Conservation (phyloP, 2,329 filamentous ascomycete genomes). For the Sclerotinia minor region DNA sequence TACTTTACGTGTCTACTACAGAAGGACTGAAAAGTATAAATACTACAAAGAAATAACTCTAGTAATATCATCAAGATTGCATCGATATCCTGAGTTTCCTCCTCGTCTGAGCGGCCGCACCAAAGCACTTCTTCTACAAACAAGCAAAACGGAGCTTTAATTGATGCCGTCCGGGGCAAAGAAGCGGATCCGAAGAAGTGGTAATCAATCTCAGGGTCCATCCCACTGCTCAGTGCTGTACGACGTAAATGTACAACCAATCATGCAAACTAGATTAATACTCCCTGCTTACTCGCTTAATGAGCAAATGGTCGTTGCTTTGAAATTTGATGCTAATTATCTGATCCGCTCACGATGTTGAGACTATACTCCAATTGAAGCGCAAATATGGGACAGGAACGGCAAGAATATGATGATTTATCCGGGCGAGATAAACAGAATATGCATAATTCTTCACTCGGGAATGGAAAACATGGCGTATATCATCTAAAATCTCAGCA, state of each 20-base stretch:
- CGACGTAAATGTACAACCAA: not conserved
- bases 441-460: not conserved
- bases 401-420: not conserved
- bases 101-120: not conserved
- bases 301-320: not conserved
- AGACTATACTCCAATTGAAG: not conserved
- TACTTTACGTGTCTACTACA: not conserved
- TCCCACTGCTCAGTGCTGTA: not conserved
- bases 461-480: not conserved
- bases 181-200: constrained; percentile 15
- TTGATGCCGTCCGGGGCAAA: constrained; percentile 2
- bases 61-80: no score
- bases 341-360: not conserved
- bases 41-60: not conserved
- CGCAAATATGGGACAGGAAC: not conserved
- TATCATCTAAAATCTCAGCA: constrained; percentile 8
- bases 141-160: not conserved
- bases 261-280: constrained; percentile 14
- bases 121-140: not conserved
- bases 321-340: not conserved
- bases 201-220: constrained; percentile 1
- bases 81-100: not conserved
- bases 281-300: constrained; percentile 15
- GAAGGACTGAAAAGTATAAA: no score
- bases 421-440: not conserved